Evolutionary conservation across 345 rosid species (phyloP).

Genomic region (Firmiana major): DNA sequence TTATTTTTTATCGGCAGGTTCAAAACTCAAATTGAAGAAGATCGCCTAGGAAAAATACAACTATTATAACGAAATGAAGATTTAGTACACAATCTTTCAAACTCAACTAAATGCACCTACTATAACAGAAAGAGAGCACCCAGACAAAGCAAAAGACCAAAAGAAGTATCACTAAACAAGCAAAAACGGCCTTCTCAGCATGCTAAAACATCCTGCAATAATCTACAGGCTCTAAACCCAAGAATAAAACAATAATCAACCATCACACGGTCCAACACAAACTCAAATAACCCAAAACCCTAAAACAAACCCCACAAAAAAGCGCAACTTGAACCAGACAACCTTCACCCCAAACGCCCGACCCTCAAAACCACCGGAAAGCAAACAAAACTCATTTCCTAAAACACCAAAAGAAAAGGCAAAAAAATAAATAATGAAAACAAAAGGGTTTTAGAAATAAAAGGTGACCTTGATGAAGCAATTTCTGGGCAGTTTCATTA

Average conservation of each 20-base stretch:
- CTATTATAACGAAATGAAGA: not conserved
- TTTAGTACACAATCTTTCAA: not conserved
- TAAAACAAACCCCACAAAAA: not conserved
- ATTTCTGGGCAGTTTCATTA: constrained; percentile 65
- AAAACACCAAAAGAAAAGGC: not conserved
- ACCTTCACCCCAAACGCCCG: not conserved
- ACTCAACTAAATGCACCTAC: not conserved
- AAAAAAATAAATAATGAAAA: not conserved
- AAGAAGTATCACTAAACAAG: not conserved
- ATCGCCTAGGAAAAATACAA: not conserved
- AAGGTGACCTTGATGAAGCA: constrained; percentile 69
- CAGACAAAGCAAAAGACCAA: not conserved
- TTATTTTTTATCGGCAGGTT: not conserved
- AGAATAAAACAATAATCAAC: not conserved
- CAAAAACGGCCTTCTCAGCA: not conserved
- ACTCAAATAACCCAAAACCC: not conserved
- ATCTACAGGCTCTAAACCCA: not conserved
- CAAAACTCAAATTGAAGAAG: not conserved
- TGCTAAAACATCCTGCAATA: not conserved
- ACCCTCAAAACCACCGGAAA: not conserved
- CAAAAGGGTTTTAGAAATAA: not conserved
- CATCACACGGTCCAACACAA: not conserved
- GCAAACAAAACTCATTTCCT: not conserved
- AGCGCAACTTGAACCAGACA: not conserved
- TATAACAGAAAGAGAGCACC: not conserved